Percentiles rank a stretch among this genome's conserved stretches.
phyloP scores from a whole-genome alignment of 257 asterid species.

The Scutellaria minor region DNA sequence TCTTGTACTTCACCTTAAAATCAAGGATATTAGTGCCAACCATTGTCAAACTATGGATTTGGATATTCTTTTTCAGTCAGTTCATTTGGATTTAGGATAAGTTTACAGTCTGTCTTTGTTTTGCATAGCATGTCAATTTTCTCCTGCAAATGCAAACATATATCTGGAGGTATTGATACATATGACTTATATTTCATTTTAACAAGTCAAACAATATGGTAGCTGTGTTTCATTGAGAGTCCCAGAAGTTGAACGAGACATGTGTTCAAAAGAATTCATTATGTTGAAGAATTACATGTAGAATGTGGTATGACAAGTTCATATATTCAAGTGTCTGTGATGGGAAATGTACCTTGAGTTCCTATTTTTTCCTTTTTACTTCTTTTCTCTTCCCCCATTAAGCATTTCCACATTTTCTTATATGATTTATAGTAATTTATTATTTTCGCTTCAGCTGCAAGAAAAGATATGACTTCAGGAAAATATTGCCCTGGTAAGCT shows the following conservation, averaged over 20 bases:
- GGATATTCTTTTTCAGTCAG: no score
- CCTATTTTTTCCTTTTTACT: not conserved
- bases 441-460: slow-evolving; percentile 55
- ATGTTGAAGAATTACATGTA: slow-evolving; percentile 78
- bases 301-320: slow-evolving; percentile 60
- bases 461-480: slow-evolving; percentile 56
- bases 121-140: not conserved
- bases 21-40: no score
- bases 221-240: slow-evolving; percentile 81
- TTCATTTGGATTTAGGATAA: not conserved
- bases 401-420: slow-evolving; percentile 12
- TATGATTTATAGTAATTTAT: slow-evolving; percentile 17
- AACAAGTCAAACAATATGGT: slow-evolving; percentile 83
- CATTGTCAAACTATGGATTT: no score
- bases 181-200: slow-evolving; percentile 14
- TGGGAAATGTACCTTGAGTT: slow-evolving; percentile 22
- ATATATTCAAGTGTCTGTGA: slow-evolving; percentile 13
- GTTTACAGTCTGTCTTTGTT: slow-evolving; percentile 2
- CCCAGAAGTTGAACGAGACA: slow-evolving; percentile 82
- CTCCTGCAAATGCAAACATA: not conserved
- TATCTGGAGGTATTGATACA: slow-evolving; percentile 21
- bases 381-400: not conserved
- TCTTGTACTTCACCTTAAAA: no score
- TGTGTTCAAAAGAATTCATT: slow-evolving; percentile 82
- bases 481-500: slow-evolving; percentile 37